These are phyloP conservation scores for Plasmopara muralis DNA, from an alignment of 352 stramenopile species.

Conservation along the genomic window DNA sequence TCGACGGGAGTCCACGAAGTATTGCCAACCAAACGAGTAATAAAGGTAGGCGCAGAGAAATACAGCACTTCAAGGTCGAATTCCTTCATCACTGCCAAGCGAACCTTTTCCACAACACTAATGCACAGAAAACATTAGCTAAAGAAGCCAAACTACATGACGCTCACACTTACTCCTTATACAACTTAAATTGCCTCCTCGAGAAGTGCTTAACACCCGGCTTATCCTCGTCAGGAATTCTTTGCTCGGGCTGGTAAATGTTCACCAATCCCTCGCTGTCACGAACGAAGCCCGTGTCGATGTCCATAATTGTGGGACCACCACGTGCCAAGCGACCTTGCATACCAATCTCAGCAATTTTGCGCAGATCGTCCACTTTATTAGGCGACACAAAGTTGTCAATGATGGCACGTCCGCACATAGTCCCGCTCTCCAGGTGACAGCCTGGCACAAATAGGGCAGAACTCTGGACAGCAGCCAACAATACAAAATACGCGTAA, in stretches of 20 bases:
- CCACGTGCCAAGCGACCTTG: conserved; percentile 53
- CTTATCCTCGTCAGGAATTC: conserved; percentile 28
- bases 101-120: conserved; percentile 77
- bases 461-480: conserved; percentile 18
- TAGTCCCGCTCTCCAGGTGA: conserved; percentile 42
- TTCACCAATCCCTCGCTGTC: conserved; percentile 84
- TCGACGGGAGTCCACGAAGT: conserved; percentile 64
- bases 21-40: conserved; percentile 86
- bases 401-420: conserved; percentile 62
- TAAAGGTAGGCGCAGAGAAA: conserved; percentile 92
- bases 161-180: conserved; percentile 37
- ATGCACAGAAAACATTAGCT: conserved; percentile 1
- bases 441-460: conserved; percentile 54
- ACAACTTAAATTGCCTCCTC: conserved; percentile 76
- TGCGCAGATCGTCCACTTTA: conserved; percentile 60
- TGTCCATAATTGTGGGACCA: conserved; percentile 90
- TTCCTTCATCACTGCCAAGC: conserved; percentile 64
- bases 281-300: conserved; percentile 87
- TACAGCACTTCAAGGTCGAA: conserved; percentile 76
- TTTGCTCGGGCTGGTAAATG: conserved; percentile 68
- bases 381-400: conserved; percentile 69
- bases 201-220: conserved; percentile 58
- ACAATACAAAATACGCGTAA: neutral
- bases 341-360: conserved; percentile 84
- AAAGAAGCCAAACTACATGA: neutral